phyloP scores from a whole-genome alignment of 2,329 filamentous ascomycete genomes.

The Hirsutella minnesotensis region DNA sequence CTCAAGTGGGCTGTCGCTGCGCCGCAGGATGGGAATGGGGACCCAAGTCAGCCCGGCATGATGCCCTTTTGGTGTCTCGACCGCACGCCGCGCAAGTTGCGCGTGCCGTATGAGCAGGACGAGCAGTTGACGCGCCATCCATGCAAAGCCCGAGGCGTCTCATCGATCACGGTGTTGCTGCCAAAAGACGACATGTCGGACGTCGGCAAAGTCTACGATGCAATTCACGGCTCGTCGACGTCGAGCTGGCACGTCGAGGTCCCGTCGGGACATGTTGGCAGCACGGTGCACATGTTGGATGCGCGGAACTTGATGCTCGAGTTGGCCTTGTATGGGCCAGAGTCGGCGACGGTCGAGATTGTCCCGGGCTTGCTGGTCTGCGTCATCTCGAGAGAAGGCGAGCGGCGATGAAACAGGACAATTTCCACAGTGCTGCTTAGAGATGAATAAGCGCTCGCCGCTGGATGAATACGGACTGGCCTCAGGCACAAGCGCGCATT shows the following conservation, averaged over 20 bases:
- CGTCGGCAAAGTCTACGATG: constrained; percentile 14
- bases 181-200: constrained; percentile 8
- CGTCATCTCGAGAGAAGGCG: constrained; percentile 5
- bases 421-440: too few species aligned
- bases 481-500: neutral
- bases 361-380: constrained; percentile 8
- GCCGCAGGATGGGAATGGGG: constrained; percentile 14
- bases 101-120: constrained; percentile 34
- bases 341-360: constrained; percentile 7
- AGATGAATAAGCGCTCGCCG: too few species aligned
- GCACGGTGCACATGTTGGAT: neutral
- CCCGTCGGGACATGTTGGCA: neutral
- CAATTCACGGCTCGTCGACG: constrained; percentile 10
- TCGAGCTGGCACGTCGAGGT: constrained; percentile 6
- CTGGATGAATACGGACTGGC: neutral
- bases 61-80: constrained; percentile 59
- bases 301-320: neutral
- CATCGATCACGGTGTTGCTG: constrained; percentile 27
- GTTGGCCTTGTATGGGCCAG: constrained; percentile 6
- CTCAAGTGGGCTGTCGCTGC: constrained; percentile 49
- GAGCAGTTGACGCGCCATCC: constrained; percentile 29
- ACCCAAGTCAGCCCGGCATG: constrained; percentile 28
- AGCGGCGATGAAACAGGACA: too few species aligned
- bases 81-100: constrained; percentile 39
- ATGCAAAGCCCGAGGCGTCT: constrained; percentile 38